Base-by-base conservation (phyloP, 345 rosid species). In the Arabis alpina region DNA sequence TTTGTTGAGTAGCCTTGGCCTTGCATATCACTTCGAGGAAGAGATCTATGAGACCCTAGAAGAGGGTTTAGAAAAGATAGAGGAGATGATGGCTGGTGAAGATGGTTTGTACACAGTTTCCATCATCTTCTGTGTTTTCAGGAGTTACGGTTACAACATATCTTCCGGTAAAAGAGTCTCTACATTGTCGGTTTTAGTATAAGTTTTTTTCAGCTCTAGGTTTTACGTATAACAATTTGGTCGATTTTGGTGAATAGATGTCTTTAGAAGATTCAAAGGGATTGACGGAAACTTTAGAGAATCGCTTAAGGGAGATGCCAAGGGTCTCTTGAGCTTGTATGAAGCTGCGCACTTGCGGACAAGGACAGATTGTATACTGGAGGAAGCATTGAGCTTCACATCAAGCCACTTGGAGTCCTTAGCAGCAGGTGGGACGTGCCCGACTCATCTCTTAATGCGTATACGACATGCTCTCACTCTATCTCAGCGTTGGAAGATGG, bases 241-340 rank as follows among this genome's bases (percentile, higher is more conserved):
- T 68, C 0, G 14, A 6, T 43, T 47, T 15, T 47, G 23, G 14
- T 43, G 0, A 52, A 48, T 58, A 74, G 84, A 70, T 56, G 72
- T 62, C 8, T 77, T 81, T 28, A 56, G 52, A 1, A 47, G 19
- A 19, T 81, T 77, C 65, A 36, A 19, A 19, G 23, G 23, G 23
- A 19, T 19, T 1, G 23, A 19, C 23, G 23, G 23, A 19, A 19
- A 19, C 2, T 70, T 80, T 51, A 62, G 52, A 16, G 63, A 45
- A 10, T 34, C 12, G 32, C 61, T 54, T 2, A 2, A 1, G 8
- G 8, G 45, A 2, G 82, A 81, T 55, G 41, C 42, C n/a, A 66
- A 72, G 36, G 82, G 75, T 4, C 55, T 78, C 2, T n/a, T 78
- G 42, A 68, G 74, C 44, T 42, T 81, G 44, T 75, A 75, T 30